Base-by-base conservation (phyloP, 768 basidiomycete genomes). In the Russula virescens region DNA sequence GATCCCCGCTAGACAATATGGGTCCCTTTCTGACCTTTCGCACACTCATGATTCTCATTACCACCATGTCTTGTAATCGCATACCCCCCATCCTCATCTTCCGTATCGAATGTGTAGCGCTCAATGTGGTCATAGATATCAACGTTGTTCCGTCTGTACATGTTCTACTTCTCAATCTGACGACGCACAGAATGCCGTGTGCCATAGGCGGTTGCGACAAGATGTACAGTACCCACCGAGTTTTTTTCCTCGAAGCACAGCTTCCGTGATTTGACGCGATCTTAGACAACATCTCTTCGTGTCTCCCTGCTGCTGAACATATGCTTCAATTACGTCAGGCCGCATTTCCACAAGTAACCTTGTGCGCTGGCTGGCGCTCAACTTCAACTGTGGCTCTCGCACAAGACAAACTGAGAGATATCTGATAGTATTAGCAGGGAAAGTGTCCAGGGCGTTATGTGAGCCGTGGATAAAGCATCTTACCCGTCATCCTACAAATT, bases 11-110 rank as follows among this genome's bases (percentile, higher is more conserved):
- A 55, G 19, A 48, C 25, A 35, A n/a, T 3, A 31, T 60, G 25
- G 26, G 18, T 55, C 46, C 19, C 28, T 46, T 19, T 48, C 8
- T 11, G 19, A 19, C 26, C n/a, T 54, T 43, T 63, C 40, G 31
- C 26, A 13, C 38, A 48, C 38, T 26, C 31, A 31, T 31, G 31
- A 31, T 31, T 31, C 51, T 28, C 52, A 53, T 31, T 18, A 19
- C 19, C 40, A 43, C 50, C 46, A 55, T 42, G 47, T 42, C 53
- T 25, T 60, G 46, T 54, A 60, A 60, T 60, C 35, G 23, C 46
- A 48, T 54, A 50, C 19, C 25, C 50, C 8, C 31, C 45, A 40
- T 50, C 49, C 28, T 51, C 35, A 19, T n/a, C 14, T 21, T 28
- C 23, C 25, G 19, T 50, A n/a, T 21, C 3, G 3, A 31, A 31